Percentiles rank a stretch among this genome's conserved stretches.
phyloP scores from a whole-genome alignment of 1,284 basidiomycete species.

The Veloboletus limbatus region DNA sequence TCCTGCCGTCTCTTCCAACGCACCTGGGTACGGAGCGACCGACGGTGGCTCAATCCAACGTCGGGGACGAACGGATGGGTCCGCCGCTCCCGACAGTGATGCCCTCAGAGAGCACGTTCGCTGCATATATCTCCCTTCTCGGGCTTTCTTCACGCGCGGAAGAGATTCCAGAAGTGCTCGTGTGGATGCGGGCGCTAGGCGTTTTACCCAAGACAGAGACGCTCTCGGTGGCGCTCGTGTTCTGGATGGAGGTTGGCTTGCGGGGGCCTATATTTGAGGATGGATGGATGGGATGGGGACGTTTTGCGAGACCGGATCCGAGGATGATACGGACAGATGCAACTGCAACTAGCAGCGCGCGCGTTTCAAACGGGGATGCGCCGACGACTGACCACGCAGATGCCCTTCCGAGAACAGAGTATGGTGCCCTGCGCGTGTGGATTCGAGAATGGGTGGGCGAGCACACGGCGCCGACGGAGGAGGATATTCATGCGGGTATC shows the following conservation, averaged over 20 bases:
- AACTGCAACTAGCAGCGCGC: too few species aligned
- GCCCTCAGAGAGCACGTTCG: constrained; percentile 52
- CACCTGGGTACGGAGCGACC: constrained; percentile 10
- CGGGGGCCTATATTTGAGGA: constrained; percentile 55
- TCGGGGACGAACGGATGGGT: constrained; percentile 9
- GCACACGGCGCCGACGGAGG: constrained; percentile 49
- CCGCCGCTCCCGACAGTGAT: constrained; percentile 40
- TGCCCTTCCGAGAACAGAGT: constrained; percentile 21
- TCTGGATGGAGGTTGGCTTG: constrained; percentile 69
- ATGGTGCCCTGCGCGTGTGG: constrained; percentile 51
- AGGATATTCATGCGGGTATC: constrained; percentile 32
- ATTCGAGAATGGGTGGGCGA: constrained; percentile 65
- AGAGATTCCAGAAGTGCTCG: constrained; percentile 69
- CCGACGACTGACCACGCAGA: too few species aligned
- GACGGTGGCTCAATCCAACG: background rate
- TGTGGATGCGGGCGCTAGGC: constrained; percentile 71
- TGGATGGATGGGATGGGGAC: constrained; percentile 28
- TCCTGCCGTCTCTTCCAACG: constrained; percentile 10
- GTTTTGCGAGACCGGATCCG: too few species aligned
- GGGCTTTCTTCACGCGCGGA: constrained; percentile 46
- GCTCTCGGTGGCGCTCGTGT: constrained; percentile 61
- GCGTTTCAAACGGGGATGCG: too few species aligned
- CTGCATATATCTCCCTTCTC: constrained; percentile 64
- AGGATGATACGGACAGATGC: too few species aligned
- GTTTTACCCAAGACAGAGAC: constrained; percentile 55